Evolutionary conservation across 225 moss, liverwort and hornwort species (phyloP), one percentile per base, ranked within the genome.

Genomic region (Takakia lepidozioides): DNA sequence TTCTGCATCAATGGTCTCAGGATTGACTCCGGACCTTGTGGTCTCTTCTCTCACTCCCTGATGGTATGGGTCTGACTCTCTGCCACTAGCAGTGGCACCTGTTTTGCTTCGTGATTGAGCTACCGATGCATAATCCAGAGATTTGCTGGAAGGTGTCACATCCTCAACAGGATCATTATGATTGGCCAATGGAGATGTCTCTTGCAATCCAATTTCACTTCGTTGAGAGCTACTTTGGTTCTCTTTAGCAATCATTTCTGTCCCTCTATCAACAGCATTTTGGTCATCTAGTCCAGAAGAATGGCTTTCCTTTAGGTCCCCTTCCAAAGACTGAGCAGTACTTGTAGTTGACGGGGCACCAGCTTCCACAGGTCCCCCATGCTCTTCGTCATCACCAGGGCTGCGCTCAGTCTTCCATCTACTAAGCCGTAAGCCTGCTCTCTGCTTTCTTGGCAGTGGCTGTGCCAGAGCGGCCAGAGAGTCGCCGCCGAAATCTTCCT

Each of bases 1-100:
- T 58, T 91, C 83, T 42, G 70, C 59, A 50, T 91, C 85, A 37
- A 98, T 98, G 20, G 73, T 52, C 38, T 64, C 66, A 30, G 48
- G 52, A 45, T 65, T 59, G 23, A 61, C 28, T 35, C 27, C 70
- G 38, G 66, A 38, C 50, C 60, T 55, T 46, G 64, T 42, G 11
- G 27, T 61, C 56, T 71, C 71, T 30, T 75, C 57, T 29, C 71
- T 71, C 25, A n/a, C n/a, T n/a, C n/a, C n/a, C n/a, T n/a, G n/a
- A n/a, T n/a, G n/a, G n/a, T n/a, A n/a, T n/a, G 75, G 69, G 15
- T 59, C 49, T 55, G 36, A 46, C 9, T 62, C 59, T 43, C 38
- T 59, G 27, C 72, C 81, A 56, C 70, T 58, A 46, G 55, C 61
- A 44, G 54, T 74, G 18, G 67, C 74, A 58, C 74, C 70, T 29